phyloP scores from a whole-genome alignment of 805 yeast species.

The Clavispora santaluciae region DNA sequence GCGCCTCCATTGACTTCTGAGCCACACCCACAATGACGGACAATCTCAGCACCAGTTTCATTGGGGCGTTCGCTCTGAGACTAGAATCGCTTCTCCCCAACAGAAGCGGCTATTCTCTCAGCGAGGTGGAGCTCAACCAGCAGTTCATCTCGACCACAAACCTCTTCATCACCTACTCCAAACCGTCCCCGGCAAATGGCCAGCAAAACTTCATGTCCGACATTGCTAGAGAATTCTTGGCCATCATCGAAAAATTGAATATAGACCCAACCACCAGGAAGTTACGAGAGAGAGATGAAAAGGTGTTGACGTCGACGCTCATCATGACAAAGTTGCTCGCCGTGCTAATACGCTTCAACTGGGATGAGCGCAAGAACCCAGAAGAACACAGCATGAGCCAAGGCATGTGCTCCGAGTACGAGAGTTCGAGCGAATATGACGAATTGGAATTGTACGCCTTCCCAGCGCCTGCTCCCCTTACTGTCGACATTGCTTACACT shows the following conservation, averaged over 20 bases:
- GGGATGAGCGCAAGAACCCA: constrained; percentile 20
- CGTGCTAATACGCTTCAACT: constrained; percentile 23
- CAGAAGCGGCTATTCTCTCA: constrained; percentile 33
- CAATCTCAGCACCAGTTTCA: constrained; percentile 8
- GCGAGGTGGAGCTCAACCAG: constrained; percentile 39
- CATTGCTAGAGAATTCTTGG: constrained; percentile 21
- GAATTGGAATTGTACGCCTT: constrained; percentile 26
- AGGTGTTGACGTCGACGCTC: constrained; percentile 27
- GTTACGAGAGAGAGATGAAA: constrained; percentile 26
- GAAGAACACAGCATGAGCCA: neutral
- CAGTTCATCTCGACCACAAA: constrained; percentile 31
- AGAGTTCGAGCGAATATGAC: constrained; percentile 11
- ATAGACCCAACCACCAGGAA: constrained; percentile 19
- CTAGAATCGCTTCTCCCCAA: constrained; percentile 34
- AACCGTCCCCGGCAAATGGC: constrained; percentile 12
- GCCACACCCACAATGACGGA: constrained; percentile 2
- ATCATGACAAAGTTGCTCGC: constrained; percentile 28
- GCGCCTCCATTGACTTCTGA: too few species aligned
- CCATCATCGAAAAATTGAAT: constrained; percentile 17
- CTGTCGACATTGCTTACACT: constrained; percentile 15
- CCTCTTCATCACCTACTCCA: constrained; percentile 19
- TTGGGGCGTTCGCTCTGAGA: constrained; percentile 15
- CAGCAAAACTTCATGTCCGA: constrained; percentile 10
- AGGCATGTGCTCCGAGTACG: constrained; percentile 10
- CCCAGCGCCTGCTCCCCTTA: constrained; percentile 25